Conservation (phyloP, 2,329 filamentous ascomycete species). For the Neoarthrinium moseri region DNA sequence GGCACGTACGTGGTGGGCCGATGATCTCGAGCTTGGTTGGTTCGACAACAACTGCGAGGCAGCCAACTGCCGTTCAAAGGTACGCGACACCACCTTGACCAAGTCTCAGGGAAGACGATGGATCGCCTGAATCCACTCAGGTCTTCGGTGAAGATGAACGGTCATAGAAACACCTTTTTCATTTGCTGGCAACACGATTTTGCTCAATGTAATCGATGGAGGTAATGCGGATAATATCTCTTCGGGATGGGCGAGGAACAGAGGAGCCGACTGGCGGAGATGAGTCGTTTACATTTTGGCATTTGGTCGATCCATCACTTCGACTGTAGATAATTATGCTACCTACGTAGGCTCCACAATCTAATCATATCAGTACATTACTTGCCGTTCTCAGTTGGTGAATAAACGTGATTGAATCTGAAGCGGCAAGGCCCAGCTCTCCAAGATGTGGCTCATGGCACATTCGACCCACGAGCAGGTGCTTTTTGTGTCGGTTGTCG, state of each 20-base stretch:
- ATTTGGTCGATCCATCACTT: constrained; percentile 1
- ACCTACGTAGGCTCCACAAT: neutral
- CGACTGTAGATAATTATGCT: neutral
- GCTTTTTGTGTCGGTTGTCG: no score
- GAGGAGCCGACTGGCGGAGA: neutral
- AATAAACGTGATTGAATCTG: no score
- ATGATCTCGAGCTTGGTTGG: constrained; percentile 43
- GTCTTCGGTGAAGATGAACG: no score
- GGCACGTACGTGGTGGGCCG: constrained; percentile 44
- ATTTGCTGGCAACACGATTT: constrained; percentile 19
- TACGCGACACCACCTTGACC: constrained; percentile 25
- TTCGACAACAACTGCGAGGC: constrained; percentile 37
- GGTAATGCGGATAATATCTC: neutral
- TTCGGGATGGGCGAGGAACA: constrained; percentile 1
- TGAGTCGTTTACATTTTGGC: constrained; percentile 2
- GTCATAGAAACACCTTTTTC: no score
- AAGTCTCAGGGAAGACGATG: constrained; percentile 15
- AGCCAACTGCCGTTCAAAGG: constrained; percentile 34
- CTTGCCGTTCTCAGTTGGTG: no score
- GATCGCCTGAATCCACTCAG: constrained; percentile 10
- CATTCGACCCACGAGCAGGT: no score
- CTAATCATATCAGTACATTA: neutral
- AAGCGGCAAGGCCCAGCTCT: no score
- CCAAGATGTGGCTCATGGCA: no score
- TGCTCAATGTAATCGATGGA: constrained; percentile 19